These are phyloP conservation scores for Aaosphaeria arxii DNA, from an alignment of 2,329 filamentous ascomycete species.

Conservation along the genomic window DNA sequence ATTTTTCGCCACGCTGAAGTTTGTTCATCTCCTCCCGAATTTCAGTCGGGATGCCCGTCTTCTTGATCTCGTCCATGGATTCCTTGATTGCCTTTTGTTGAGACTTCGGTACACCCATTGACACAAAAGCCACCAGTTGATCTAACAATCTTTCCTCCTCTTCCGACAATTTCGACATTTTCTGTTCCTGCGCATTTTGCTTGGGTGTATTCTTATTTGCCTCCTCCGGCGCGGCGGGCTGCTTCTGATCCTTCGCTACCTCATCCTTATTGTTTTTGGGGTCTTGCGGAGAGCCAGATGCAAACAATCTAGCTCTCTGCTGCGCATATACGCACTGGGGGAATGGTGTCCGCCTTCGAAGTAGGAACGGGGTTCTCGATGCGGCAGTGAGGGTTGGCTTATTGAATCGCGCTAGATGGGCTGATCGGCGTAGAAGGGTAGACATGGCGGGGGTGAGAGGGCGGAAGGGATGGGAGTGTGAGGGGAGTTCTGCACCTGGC, in stretches of 20 bases:
- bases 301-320: slow-evolving; percentile 43
- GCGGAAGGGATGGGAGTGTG: slow-evolving; percentile 3
- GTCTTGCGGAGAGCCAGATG: slow-evolving; percentile 35
- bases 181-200: slow-evolving; percentile 35
- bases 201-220: slow-evolving; percentile 29
- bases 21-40: slow-evolving; percentile 62
- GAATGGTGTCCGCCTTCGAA: slow-evolving; percentile 36
- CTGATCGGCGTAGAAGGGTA: slow-evolving; percentile 63
- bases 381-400: slow-evolving; percentile 55
- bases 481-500: neutral
- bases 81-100: slow-evolving; percentile 60
- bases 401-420: slow-evolving; percentile 62
- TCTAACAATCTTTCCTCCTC: slow-evolving; percentile 59
- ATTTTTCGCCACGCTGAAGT: slow-evolving; percentile 46
- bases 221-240: slow-evolving; percentile 22
- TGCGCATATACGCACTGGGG: slow-evolving; percentile 44
- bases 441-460: slow-evolving; percentile 51
- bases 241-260: slow-evolving; percentile 16
- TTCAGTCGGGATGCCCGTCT: slow-evolving; percentile 67
- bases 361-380: slow-evolving; percentile 43
- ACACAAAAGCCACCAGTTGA: slow-evolving; percentile 54
- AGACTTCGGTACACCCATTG: slow-evolving; percentile 58
- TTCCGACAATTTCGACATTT: slow-evolving; percentile 47
- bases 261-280: slow-evolving; percentile 28
- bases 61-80: slow-evolving; percentile 61